A percentile compares a stretch with the other conserved stretches of the same genome.
phyloP scores from a whole-genome alignment of 2,329 filamentous ascomycete species.

The Volutella citrinella region DNA sequence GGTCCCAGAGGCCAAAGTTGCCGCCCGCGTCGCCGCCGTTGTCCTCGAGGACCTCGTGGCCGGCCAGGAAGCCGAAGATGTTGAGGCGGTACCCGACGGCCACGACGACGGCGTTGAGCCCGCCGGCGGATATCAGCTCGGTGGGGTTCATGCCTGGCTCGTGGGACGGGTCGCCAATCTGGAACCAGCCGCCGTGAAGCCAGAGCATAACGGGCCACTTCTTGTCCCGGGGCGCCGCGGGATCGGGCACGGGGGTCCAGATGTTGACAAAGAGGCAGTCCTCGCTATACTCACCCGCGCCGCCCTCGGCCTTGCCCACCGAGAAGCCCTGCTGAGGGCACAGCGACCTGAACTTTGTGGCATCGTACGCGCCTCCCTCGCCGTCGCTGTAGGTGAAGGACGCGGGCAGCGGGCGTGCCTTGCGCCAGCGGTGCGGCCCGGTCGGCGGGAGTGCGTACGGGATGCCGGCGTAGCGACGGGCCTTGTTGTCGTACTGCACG shows the following conservation, averaged over 20 bases:
- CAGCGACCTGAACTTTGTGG: conserved; percentile 31
- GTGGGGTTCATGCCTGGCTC: conserved; percentile 41
- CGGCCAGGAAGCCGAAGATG: conserved; percentile 12
- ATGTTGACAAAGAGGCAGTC: conserved; percentile 46
- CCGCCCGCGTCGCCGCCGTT: conserved; percentile 6
- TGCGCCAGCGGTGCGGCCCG: conserved; percentile 35
- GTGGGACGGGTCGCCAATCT: conserved; percentile 42
- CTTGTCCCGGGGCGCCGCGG: conserved; percentile 7
- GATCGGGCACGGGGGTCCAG: conserved; percentile 37
- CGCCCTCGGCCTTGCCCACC: conserved; percentile 7
- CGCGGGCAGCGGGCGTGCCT: conserved; percentile 29
- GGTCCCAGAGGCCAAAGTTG: conserved; percentile 12
- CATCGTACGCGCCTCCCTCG: conserved; percentile 31
- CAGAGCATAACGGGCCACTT: conserved; percentile 34
- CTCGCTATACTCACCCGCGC: conserved; percentile 23
- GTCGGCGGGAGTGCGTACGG: conserved; percentile 39
- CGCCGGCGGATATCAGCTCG: conserved; percentile 35
- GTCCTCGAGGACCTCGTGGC: conserved; percentile 1
- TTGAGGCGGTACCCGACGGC: conserved; percentile 12
- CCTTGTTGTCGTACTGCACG: conserved; percentile 33
- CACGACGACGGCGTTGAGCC: too few relatives aligned
- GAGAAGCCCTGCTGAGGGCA: conserved; percentile 35
- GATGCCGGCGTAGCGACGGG: conserved; percentile 32
- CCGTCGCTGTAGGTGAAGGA: conserved; percentile 24
- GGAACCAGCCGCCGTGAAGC: conserved; percentile 46